These are phyloP conservation scores for Boletus bicolor DNA, from an alignment of 768 basidiomycete species.

Conservation along the genomic window DNA sequence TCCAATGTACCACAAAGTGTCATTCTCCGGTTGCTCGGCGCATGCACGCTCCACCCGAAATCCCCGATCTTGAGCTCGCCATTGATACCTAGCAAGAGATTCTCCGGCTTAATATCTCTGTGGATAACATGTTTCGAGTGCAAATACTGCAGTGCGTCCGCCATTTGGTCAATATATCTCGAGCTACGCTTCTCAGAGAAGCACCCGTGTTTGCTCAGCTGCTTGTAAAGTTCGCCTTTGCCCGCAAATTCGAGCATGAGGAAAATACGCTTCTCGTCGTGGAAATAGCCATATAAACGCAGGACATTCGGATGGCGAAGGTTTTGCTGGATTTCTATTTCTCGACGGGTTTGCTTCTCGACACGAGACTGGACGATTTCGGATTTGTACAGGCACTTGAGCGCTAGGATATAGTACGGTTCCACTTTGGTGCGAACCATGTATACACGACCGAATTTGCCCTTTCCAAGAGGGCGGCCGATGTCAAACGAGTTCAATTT, in stretches of 20 bases:
- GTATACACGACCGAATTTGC: constrained; percentile 98
- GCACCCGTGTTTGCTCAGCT: constrained; percentile 78
- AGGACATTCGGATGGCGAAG: constrained; percentile 93
- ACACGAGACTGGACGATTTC: constrained; percentile 90
- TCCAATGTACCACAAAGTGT: constrained; percentile 96
- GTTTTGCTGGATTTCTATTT: constrained; percentile 98
- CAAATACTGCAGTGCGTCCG: constrained; percentile 88
- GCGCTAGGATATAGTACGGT: constrained; percentile 90
- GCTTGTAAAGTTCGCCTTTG: constrained; percentile 96
- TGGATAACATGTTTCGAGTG: constrained; percentile 98
- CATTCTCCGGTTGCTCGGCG: constrained; percentile 82
- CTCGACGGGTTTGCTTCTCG: constrained; percentile 95
- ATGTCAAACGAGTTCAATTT: constrained; percentile 86
- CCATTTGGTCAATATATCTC: constrained; percentile 96
- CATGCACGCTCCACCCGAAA: constrained; percentile 98
- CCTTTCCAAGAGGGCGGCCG: constrained; percentile 95
- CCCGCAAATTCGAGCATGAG: constrained; percentile 98
- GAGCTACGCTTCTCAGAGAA: constrained; percentile 89
- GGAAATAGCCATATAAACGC: constrained; percentile 95
- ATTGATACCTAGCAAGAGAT: constrained; percentile 88
- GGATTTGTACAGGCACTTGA: constrained; percentile 96
- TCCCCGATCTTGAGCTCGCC: constrained; percentile 98
- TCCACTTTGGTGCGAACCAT: constrained; percentile 91
- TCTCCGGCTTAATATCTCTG: constrained; percentile 98
- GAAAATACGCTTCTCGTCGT: constrained; percentile 96